Conservation (phyloP, 768 basidiomycete species). For the Suillus variegatus region DNA sequence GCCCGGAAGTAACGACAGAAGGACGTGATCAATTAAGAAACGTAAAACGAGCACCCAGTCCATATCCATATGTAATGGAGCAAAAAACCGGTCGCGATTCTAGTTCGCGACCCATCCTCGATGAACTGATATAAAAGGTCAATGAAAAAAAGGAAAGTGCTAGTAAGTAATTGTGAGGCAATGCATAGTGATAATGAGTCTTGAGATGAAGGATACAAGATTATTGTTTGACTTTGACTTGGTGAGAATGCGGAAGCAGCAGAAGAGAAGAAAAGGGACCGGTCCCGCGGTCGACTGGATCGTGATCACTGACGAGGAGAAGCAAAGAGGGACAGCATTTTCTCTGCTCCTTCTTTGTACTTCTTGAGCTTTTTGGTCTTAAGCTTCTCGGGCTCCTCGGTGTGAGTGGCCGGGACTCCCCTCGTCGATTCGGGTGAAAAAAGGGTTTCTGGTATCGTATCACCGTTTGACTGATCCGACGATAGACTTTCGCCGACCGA, state of each 20-base stretch:
- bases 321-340: slow-evolving; percentile 80
- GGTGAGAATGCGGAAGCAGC: background rate
- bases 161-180: slow-evolving; percentile 19
- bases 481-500: slow-evolving; percentile 76
- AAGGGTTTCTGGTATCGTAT: slow-evolving; percentile 29
- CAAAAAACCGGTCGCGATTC: slow-evolving; percentile 18
- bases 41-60: slow-evolving; percentile 25
- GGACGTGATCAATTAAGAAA: slow-evolving; percentile 29
- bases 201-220: slow-evolving; percentile 24
- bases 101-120: slow-evolving; percentile 24
- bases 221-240: slow-evolving; percentile 18
- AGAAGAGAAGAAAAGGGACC: slow-evolving; percentile 17
- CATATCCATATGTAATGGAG: slow-evolving; percentile 25
- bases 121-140: slow-evolving; percentile 13
- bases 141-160: slow-evolving; percentile 16
- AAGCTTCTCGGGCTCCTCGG: slow-evolving; percentile 55
- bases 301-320: slow-evolving; percentile 55
- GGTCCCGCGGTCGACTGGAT: slow-evolving; percentile 19
- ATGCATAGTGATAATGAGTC: slow-evolving; percentile 34
- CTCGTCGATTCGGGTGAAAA: slow-evolving; percentile 35
- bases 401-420: slow-evolving; percentile 25
- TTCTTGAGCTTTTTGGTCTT: slow-evolving; percentile 80
- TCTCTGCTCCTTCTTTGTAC: slow-evolving; percentile 87
- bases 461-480: slow-evolving; percentile 70
- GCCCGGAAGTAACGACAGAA: slow-evolving; percentile 26